phyloP scores from a whole-genome alignment of 176 grass and related monocot species.

The Avena sativa region DNA sequence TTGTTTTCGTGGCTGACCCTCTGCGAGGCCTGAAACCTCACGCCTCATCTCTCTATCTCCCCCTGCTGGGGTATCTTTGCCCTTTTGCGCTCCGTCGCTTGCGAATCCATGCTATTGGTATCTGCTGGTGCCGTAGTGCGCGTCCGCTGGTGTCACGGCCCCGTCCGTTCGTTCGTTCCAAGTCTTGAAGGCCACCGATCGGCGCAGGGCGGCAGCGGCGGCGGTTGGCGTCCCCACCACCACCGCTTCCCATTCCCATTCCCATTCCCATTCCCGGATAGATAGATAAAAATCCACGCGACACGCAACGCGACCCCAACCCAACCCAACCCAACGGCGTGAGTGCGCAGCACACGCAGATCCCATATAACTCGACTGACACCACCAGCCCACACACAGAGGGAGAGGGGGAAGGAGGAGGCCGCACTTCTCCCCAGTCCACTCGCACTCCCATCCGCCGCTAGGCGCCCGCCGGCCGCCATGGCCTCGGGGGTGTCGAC shows the following conservation, averaged over 20 bases:
- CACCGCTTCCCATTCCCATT: background rate
- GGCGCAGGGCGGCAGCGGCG: background rate
- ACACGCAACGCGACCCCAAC: background rate
- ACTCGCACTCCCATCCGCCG: background rate
- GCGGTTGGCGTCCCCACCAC: background rate
- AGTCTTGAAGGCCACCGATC: background rate
- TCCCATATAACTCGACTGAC: background rate
- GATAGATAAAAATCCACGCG: background rate
- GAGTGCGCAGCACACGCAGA: conserved; percentile 26
- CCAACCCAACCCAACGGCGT: background rate
- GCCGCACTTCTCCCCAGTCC: background rate
- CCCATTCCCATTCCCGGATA: background rate
- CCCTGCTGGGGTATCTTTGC: background rate
- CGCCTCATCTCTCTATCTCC: background rate
- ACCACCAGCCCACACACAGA: background rate
- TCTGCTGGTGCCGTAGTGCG: background rate
- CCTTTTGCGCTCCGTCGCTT: background rate
- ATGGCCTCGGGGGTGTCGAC: conserved; percentile 42
- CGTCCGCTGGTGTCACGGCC: background rate
- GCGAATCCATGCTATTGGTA: background rate
- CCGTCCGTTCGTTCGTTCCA: background rate
- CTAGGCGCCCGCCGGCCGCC: background rate
- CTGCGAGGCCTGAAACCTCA: background rate
- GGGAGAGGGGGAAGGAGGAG: background rate
- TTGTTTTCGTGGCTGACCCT: background rate